Evolutionary conservation across 768 basidiomycete genomes (phyloP), one percentile per base, ranked within the genome.

Genomic region (Candolleomyces aberdarensis): DNA sequence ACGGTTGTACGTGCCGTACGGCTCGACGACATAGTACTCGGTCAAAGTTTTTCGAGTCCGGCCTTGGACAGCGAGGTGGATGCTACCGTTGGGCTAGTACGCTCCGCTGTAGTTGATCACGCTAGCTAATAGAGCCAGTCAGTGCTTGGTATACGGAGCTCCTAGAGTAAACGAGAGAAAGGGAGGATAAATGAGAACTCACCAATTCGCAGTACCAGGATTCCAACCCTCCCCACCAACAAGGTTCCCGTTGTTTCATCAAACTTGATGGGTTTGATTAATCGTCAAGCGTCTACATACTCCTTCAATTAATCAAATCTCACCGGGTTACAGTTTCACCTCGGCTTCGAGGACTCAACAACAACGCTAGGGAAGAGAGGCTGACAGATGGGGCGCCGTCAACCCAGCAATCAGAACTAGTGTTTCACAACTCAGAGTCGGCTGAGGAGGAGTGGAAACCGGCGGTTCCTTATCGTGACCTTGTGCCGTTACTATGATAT

Each of bases 1-100:
- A 36, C 78, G 80, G 70, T 82, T 76, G 69, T 76, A 78, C 39
- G 67, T 67, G 36, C 78, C 80, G 65, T 68, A 79, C 19, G 70
- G 72, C 58, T 82, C 80, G 57, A 74, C 66, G 64, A 81, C 73
- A 71, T 80, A 80, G 74, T 81, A 82, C 62, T 82, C 80, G 65
- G 80, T 70, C 65, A 80, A 77, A 1, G 78, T 76, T 67, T 67
- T 74, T 17, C 70, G 72, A 11, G 77, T 78, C 80, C 79, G 80
- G 53, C 80, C 80, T 63, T 80, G 80, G 59, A 82, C 72, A 52
- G 80, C 75, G 36, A 80, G 74, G 69, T 79, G 80, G 59, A 67
- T 66, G 69, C 78, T 80, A 7, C 78, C 77, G 63, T 72, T 71
- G 22, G 76, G 75, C 26, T 65, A 63, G 69, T 71, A 78, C 19